Conservation (phyloP, 2,329 filamentous ascomycete genomes). For the Verticillium tricorpus region DNA sequence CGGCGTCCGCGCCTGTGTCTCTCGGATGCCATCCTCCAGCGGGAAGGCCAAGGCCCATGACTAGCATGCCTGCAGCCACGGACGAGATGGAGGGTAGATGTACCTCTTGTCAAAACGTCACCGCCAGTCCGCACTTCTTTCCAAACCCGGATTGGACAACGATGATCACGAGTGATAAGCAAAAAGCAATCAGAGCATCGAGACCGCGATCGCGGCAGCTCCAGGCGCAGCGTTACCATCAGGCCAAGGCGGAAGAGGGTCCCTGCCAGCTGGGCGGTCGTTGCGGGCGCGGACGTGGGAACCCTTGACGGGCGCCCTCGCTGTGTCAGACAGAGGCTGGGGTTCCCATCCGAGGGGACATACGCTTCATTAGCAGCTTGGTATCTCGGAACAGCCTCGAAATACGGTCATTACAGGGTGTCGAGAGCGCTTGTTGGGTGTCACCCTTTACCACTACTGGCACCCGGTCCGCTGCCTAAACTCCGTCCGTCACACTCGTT, state of each 20-base stretch:
- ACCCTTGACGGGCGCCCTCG: not conserved
- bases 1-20: not conserved
- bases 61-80: not conserved
- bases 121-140: not conserved
- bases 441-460: not conserved
- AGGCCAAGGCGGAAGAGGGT: not conserved
- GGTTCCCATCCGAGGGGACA: not conserved
- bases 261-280: not conserved
- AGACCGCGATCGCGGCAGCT: not conserved
- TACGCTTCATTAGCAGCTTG: not conserved
- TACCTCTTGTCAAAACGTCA: not conserved
- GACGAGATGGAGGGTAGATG: not conserved
- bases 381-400: not conserved
- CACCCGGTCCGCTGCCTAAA: not conserved
- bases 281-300: not conserved
- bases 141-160: not conserved
- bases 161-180: not conserved
- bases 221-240: not conserved
- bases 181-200: not conserved
- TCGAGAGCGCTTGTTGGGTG: not conserved
- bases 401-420: not conserved
- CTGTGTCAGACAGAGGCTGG: not conserved
- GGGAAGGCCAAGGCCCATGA: not conserved
- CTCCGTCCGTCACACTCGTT: not conserved
- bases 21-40: not conserved